Evolutionary conservation across 257 asterid species (phyloP), one percentile per base, ranked within the genome.

Genomic region (Leonotis leonurus): DNA sequence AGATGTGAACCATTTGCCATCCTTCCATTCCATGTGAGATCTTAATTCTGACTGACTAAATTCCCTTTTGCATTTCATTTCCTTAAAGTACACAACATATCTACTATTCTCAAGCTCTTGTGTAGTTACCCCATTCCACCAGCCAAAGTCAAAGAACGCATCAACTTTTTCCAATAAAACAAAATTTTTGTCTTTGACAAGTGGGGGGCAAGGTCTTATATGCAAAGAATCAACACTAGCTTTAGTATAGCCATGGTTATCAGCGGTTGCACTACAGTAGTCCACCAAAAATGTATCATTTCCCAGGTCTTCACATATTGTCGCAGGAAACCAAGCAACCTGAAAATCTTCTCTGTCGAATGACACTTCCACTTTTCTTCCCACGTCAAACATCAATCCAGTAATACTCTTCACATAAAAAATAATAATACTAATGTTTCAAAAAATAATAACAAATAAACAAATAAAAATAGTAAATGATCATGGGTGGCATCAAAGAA

Each of bases 161-260:
- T 90, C 96, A 48, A 90, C 95, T 50, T 88, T 85, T 46, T 85
- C 94, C 71, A 77, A 65, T 68, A 88, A 65, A 57, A 45, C 56
- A 66, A 78, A 85, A 22, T 56, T 66, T 41, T 68, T 82, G 27
- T 60, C 77, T 70, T 79, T 78, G 35, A 88, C 78, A 64, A 16
- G 76, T 5, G 96, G 96, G 16, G 96, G 94, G 58, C 75, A 73
- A 56, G 98, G 98, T 26, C 95, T 83, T 56, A 90, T 72, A 61
- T 78, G 89, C 59, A 48, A 50, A 46, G 74, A 67, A 73, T 79
- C 85, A 46, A 85, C 70, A 2, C 51, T 62, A 68, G 57, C 73
- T 68, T 67, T 72, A 46, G 8, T n/a, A 33, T 29, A 54, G 8
- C 67, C 75, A 20, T 57, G 53, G 3, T 58, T 44, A 55, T 62